Evolutionary conservation across 441 rosid species (phyloP).

Genomic region (Populus hybrid): DNA sequence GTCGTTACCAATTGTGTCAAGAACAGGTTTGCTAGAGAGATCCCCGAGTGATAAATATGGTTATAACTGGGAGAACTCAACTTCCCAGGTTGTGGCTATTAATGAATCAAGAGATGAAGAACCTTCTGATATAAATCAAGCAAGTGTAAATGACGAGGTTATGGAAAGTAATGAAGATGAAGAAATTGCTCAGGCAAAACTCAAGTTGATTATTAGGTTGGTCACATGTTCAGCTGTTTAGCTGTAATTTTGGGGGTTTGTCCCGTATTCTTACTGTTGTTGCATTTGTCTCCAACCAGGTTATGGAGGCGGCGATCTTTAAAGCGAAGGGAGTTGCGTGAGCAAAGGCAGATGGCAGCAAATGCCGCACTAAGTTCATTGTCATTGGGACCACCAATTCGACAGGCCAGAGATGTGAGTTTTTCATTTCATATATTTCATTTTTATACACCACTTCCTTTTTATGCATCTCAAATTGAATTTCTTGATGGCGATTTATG

Average conservation of each 20-base stretch:
- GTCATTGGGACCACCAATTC: conserved; percentile 73
- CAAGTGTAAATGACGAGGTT: conserved; percentile 22
- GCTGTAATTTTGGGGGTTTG: neutral
- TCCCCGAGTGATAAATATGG: conserved; percentile 24
- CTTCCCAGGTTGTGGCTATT: conserved; percentile 26
- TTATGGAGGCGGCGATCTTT: conserved; percentile 78
- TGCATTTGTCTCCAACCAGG: conserved; percentile 41
- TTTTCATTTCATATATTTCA: conserved; percentile 15
- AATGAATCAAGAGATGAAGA: conserved; percentile 39
- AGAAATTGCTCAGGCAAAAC: conserved; percentile 72
- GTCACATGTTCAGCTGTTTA: conserved; percentile 13
- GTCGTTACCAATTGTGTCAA: conserved; percentile 34
- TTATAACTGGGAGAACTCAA: conserved; percentile 27
- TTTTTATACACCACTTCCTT: conserved; percentile 2
- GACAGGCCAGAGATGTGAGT: conserved; percentile 56
- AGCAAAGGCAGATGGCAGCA: conserved; percentile 66
- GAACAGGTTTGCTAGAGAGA: conserved; percentile 38
- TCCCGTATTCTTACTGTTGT: conserved; percentile 10
- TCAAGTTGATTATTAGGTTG: conserved; percentile 84
- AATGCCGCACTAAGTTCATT: conserved; percentile 72
- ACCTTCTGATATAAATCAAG: conserved; percentile 34
- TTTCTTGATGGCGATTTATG: neutral
- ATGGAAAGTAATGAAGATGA: conserved; percentile 38
- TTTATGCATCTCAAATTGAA: neutral
- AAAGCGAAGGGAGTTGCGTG: conserved; percentile 56